A percentile compares a stretch with the other conserved stretches of the same genome.
Conservation (phyloP, 306 rosid genomes). For the Benincasa hispida region DNA sequence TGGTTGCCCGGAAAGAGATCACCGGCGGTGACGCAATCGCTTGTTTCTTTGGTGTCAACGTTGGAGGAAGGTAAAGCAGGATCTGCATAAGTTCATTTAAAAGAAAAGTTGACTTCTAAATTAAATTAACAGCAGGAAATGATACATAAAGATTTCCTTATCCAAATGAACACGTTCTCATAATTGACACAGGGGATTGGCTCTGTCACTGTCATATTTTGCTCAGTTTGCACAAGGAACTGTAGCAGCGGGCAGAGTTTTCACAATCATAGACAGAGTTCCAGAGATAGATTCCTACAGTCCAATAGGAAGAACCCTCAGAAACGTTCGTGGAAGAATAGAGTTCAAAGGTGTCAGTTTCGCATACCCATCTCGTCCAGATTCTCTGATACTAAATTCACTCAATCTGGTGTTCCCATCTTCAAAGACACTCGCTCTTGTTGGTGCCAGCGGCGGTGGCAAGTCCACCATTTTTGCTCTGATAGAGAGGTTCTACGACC, state of each 20-base stretch:
- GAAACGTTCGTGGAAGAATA: constrained; percentile 45
- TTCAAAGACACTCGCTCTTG: constrained; percentile 61
- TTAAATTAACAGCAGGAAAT: neutral
- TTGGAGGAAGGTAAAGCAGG: constrained; percentile 65
- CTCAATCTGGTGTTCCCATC: constrained; percentile 55
- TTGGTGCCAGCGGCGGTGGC: constrained; percentile 93
- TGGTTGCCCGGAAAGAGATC: constrained; percentile 44
- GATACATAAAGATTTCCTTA: neutral
- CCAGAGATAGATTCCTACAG: constrained; percentile 80
- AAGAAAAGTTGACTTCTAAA: no score
- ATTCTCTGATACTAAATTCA: constrained; percentile 40
- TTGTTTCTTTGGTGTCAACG: constrained; percentile 84
- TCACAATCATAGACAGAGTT: constrained; percentile 56
- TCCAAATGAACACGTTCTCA: neutral
- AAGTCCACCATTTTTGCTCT: constrained; percentile 84
- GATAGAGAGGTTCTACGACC: constrained; percentile 79
- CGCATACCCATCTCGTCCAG: constrained; percentile 70
- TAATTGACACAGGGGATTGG: constrained; percentile 53
- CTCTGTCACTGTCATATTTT: constrained; percentile 68
- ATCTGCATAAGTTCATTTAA: neutral
- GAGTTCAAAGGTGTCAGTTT: constrained; percentile 60
- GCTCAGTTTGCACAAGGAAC: constrained; percentile 88
- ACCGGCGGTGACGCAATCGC: constrained; percentile 76
- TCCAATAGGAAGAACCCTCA: constrained; percentile 40
- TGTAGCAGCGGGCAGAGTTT: constrained; percentile 75